Evolutionary conservation across 2,329 filamentous ascomycete genomes (phyloP), one percentile per base, ranked within the genome.

Genomic region (Colletotrichum euphorbiae): DNA sequence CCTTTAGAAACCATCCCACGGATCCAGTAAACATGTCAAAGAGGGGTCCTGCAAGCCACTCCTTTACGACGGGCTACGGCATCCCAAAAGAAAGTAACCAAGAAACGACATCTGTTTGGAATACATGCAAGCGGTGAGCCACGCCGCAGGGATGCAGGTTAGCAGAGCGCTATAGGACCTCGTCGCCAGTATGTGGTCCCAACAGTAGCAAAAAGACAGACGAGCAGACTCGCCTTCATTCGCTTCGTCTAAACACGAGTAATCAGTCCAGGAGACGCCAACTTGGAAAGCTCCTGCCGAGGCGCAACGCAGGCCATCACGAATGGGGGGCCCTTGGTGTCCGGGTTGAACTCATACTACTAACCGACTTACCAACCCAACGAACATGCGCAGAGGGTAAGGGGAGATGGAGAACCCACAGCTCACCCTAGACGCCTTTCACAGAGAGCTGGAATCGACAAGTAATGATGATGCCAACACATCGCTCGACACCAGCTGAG

Each of bases 401-500:
- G 36, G 45, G 21, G 36, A 58, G 11, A 15, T n/a, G 17, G 17
- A 21, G 33, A 12, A 48, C 8, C 3, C 13, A 40, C 46, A 21
- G 38, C 38, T 19, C 13, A n/a, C 9, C 17, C 33, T 15, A 15
- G 33, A 19, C 28, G 19, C 38, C 19, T 15, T 6, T 28, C 12
- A 36, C 36, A 24, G 12, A 13, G 61, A 13, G 21, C 48, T 12
- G 17, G 24, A 2, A 33, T 38, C 31, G 48, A 42, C 62, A 62
- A 56, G 63, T 57, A 67, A 28, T 24, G 17, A 24, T 33, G 19
- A 17, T 69, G 56, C 62, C 67, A 69, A 54, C 67, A n/a, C 67
- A 67, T 42, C 56, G 28, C 40, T 46, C 28, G 8, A 17, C 17
- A 46, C 12, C 28, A 62, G 63, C 67, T 69, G 67, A 62, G 17